A percentile compares a stretch with the other conserved stretches of the same genome.
phyloP scores from a whole-genome alignment of 2,329 filamentous ascomycete genomes.

The Zymoseptoria pseudotritici region DNA sequence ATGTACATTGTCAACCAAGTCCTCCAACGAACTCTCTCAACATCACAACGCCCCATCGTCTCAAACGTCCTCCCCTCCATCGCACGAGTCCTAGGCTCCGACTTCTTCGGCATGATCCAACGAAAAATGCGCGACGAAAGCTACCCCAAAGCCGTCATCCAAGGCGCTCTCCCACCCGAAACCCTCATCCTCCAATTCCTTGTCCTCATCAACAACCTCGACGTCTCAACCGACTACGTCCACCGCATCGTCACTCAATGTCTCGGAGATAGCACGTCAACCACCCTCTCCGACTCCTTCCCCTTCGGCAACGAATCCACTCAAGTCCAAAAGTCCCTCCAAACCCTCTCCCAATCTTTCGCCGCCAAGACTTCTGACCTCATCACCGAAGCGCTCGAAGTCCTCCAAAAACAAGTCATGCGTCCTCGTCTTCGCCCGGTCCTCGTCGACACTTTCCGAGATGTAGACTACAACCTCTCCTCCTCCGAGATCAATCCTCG shows the following conservation, averaged over 20 bases:
- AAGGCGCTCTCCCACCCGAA: slow-evolving; percentile 78
- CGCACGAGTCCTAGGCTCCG: slow-evolving; percentile 70
- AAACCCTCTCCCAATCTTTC: slow-evolving; percentile 64
- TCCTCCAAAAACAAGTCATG: slow-evolving; percentile 80
- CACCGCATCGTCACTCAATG: slow-evolving; percentile 71
- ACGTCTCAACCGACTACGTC: slow-evolving; percentile 86
- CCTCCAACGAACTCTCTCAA: slow-evolving; percentile 76
- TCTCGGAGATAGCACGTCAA: slow-evolving; percentile 35
- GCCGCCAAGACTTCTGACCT: slow-evolving; percentile 72
- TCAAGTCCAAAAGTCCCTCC: slow-evolving; percentile 61
- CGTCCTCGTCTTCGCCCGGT: slow-evolving; percentile 78
- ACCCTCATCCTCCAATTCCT: slow-evolving; percentile 83
- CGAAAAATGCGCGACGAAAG: slow-evolving; percentile 95
- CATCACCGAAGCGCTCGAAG: slow-evolving; percentile 72
- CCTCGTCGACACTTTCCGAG: slow-evolving; percentile 80
- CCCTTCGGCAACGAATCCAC: slow-evolving; percentile 70
- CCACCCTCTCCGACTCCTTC: slow-evolving; percentile 52
- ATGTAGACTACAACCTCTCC: slow-evolving; percentile 73
- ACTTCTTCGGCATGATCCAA: slow-evolving; percentile 96
- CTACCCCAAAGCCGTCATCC: slow-evolving; percentile 72
- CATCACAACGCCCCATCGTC: slow-evolving; percentile 72
- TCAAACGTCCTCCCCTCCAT: slow-evolving; percentile 71
- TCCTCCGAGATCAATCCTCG: slow-evolving; percentile 48
- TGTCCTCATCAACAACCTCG: slow-evolving; percentile 90
- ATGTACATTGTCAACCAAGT: slow-evolving; percentile 99